These are phyloP conservation scores for Lumnitzera littorea DNA, from an alignment of 345 rosid genomes.

Conservation along the genomic window DNA sequence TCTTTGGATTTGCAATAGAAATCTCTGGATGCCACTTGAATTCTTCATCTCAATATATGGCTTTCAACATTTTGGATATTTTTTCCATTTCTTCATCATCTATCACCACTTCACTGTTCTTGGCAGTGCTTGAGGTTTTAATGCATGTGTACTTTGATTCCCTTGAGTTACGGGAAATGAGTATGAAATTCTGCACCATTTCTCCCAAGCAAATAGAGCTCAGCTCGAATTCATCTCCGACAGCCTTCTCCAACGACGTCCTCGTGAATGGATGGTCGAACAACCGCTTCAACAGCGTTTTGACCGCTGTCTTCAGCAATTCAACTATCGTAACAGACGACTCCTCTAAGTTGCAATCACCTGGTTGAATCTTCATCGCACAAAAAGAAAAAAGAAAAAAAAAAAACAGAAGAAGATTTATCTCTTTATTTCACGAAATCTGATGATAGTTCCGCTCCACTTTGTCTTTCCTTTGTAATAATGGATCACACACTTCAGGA, in stretches of 20 bases:
- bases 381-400: slow-evolving; percentile 15
- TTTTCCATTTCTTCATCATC: slow-evolving; percentile 67
- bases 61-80: slow-evolving; percentile 12
- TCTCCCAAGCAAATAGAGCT: slow-evolving; percentile 62
- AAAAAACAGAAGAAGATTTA: background rate
- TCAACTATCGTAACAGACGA: slow-evolving; percentile 21
- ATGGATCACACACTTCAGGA: too few relatives aligned
- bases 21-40: too few relatives aligned
- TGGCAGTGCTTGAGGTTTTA: slow-evolving; percentile 25
- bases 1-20: too few relatives aligned
- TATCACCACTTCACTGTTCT: slow-evolving; percentile 25
- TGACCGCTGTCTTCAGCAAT: slow-evolving; percentile 48
- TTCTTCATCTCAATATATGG: too few relatives aligned
- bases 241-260: slow-evolving; percentile 16
- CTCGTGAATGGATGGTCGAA: slow-evolving; percentile 75
- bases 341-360: slow-evolving; percentile 35
- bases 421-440: slow-evolving; percentile 3
- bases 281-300: slow-evolving; percentile 74
- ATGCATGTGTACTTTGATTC: background rate
- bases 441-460: too few relatives aligned
- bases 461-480: too few relatives aligned
- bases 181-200: slow-evolving; percentile 70
- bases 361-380: slow-evolving; percentile 76
- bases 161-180: background rate
- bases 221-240: slow-evolving; percentile 55